A percentile compares a stretch with the other conserved stretches of the same genome.
Evolutionary conservation across 1,139 yeast genomes (phyloP).

Genomic region (Suhomyces coccinellae): DNA sequence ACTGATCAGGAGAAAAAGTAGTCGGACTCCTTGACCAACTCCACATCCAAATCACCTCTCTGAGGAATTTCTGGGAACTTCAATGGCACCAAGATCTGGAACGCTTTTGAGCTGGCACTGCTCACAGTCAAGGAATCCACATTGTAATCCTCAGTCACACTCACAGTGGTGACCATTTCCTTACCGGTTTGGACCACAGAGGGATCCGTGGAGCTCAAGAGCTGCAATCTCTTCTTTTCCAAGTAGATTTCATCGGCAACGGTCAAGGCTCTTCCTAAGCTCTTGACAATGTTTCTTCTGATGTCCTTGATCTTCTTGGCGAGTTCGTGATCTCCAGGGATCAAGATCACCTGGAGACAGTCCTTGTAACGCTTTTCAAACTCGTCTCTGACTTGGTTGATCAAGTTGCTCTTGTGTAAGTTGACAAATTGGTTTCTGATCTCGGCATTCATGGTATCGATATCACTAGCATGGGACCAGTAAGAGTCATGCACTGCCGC

Average conservation of each 20-base stretch:
- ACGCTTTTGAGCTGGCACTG: conserved; percentile 27
- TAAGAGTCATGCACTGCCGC: conserved; percentile 98
- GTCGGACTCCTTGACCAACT: conserved; percentile 64
- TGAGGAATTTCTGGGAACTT: conserved; percentile 73
- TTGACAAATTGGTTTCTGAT: conserved; percentile 79
- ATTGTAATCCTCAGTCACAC: conserved; percentile 52
- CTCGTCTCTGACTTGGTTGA: conserved; percentile 71
- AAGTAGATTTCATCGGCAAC: conserved; percentile 71
- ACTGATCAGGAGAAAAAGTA: conserved; percentile 65
- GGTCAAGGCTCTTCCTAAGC: conserved; percentile 59
- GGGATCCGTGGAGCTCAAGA: conserved; percentile 56
- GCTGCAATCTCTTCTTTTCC: conserved; percentile 63
- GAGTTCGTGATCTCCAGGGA: conserved; percentile 54
- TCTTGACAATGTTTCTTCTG: conserved; percentile 50
- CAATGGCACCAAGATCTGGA: conserved; percentile 58
- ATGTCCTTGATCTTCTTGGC: conserved; percentile 52
- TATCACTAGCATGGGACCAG: conserved; percentile 95
- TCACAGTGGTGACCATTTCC: conserved; percentile 71
- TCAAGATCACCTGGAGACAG: conserved; percentile 58
- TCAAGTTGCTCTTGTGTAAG: conserved; percentile 72
- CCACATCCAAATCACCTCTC: conserved; percentile 83
- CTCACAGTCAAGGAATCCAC: conserved; percentile 27
- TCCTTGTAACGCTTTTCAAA: conserved; percentile 79
- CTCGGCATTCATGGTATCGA: conserved; percentile 68
- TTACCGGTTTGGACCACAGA: conserved; percentile 52